Evolutionary conservation across 2,329 filamentous ascomycete genomes (phyloP), one percentile per base, ranked within the genome.

Genomic region (Penicillium sp.): DNA sequence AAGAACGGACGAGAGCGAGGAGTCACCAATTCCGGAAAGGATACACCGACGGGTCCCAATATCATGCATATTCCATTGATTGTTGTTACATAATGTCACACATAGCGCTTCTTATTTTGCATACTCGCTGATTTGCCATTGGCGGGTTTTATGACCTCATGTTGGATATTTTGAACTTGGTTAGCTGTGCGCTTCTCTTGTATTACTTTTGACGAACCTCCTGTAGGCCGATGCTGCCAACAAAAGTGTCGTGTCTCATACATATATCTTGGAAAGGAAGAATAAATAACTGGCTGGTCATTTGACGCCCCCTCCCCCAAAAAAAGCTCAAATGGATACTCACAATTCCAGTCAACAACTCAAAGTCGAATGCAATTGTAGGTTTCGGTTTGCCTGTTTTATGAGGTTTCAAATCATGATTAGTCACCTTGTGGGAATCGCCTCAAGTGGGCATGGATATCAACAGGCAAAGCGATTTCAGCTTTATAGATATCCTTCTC

Each of bases 11-110:
- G 55, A 49, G 56, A 62, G 39, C 53, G 50, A 16, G 58, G 52
- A 38, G 34, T 19, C 14, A 41, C 44, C 18, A 16, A 19, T 14
- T 14, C 30, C 23, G 18, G 34, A 16, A 29, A 32, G 16, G 30
- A 30, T 38, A 35, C 34, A 32, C 29, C 16, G 3, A 29, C 32
- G 9, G 59, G 61, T 11, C 60, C 59, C 16, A 46, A 40, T n/a
- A 50, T 63, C 36, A 43, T 63, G 36, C 61, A 64, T 27, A 34
- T 61, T n/a, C 61, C 61, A 5, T 41, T 58, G 16, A 53, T 63
- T 26, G 43, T 57, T 18, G 36, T 63, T 40, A 53, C 45, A 36
- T 64, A 49, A 61, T 47, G 19, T 42, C 26, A 16, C 26, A n/a
- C 13, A 30, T 38, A 48, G 49, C 50, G 45, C 34, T 43, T 40